Percentiles rank a stretch among this genome's conserved stretches.
Evolutionary conservation across 202 grass and related monocot genomes (phyloP).

Genomic region (Brachypodium distachyon): DNA sequence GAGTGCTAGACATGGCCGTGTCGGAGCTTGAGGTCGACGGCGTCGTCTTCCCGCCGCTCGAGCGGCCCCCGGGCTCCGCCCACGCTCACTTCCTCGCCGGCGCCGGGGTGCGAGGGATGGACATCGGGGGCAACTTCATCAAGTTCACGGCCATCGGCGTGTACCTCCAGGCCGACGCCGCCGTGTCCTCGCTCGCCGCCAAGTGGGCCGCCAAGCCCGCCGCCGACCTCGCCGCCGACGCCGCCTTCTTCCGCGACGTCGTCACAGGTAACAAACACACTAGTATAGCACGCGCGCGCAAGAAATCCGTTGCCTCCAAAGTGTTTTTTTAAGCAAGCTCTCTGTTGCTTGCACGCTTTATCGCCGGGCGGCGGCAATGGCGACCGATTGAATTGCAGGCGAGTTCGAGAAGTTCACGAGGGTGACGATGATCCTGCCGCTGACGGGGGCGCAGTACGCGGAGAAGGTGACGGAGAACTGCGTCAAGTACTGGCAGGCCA

Average conservation of each 20-base stretch:
- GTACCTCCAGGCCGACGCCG: slow-evolving; percentile 56
- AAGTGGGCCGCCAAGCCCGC: slow-evolving; percentile 56
- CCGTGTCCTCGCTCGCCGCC: slow-evolving; percentile 32
- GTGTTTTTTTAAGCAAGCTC: background rate
- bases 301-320: background rate
- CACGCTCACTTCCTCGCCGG: slow-evolving; percentile 56
- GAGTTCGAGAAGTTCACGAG: slow-evolving; percentile 74
- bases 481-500: slow-evolving; percentile 53
- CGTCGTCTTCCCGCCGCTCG: slow-evolving; percentile 47
- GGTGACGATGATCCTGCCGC: slow-evolving; percentile 65
- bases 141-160: slow-evolving; percentile 89
- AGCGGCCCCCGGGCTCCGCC: slow-evolving; percentile 37
- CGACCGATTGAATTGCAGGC: slow-evolving; percentile 29
- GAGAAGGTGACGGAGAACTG: slow-evolving; percentile 91
- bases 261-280: slow-evolving; percentile 34
- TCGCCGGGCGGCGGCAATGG: background rate
- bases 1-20: slow-evolving; percentile 36
- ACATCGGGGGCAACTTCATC: slow-evolving; percentile 72
- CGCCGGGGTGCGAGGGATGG: slow-evolving; percentile 63
- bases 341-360: background rate
- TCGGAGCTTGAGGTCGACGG: slow-evolving; percentile 49
- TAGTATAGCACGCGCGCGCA: background rate
- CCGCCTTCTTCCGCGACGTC: slow-evolving; percentile 62
- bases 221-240: slow-evolving; percentile 45
- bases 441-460: slow-evolving; percentile 76